Conservation (phyloP, 2,329 filamentous ascomycete species). For the Cytospora piceae region DNA sequence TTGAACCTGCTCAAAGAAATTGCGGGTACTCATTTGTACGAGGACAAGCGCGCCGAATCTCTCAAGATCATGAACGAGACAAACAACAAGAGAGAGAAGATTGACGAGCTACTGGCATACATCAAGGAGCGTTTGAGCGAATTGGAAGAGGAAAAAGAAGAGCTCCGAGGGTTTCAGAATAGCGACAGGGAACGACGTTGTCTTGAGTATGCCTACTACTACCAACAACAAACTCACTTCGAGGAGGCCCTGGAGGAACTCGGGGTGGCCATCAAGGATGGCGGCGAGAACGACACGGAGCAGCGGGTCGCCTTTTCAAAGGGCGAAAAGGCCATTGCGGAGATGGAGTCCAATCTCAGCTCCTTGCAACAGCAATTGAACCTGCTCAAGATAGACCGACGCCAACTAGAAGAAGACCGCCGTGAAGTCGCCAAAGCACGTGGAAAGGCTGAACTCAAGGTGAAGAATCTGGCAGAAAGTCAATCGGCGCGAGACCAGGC, state of each 20-base stretch:
- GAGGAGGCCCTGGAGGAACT: slow-evolving; percentile 78
- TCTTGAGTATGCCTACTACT: slow-evolving; percentile 92
- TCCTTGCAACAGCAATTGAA: slow-evolving; percentile 82
- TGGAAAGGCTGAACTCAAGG: slow-evolving; percentile 84
- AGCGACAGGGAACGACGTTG: slow-evolving; percentile 91
- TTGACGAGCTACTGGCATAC: slow-evolving; percentile 87
- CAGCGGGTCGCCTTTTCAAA: slow-evolving; percentile 76
- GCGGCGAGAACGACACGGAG: slow-evolving; percentile 82
- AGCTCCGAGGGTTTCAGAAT: slow-evolving; percentile 89
- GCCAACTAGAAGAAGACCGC: slow-evolving; percentile 87
- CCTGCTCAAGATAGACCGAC: slow-evolving; percentile 80
- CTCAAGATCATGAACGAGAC: slow-evolving; percentile 97
- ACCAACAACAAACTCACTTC: slow-evolving; percentile 83
- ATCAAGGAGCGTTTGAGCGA: slow-evolving; percentile 89
- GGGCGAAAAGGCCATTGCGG: slow-evolving; percentile 77
- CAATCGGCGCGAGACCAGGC: slow-evolving; percentile 77
- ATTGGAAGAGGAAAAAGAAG: slow-evolving; percentile 96
- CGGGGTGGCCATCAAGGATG: slow-evolving; percentile 78
- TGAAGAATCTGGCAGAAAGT: slow-evolving; percentile 81
- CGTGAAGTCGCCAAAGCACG: slow-evolving; percentile 77
- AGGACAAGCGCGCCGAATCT: slow-evolving; percentile 86
- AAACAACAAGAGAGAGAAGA: slow-evolving; percentile 91
- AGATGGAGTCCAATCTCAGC: slow-evolving; percentile 78
- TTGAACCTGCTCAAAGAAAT: slow-evolving; percentile 93
- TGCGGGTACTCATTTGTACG: slow-evolving; percentile 97